Evolutionary conservation across 345 rosid species (phyloP), one percentile per base, ranked within the genome.

Genomic region (Eucalyptus tenuipes): DNA sequence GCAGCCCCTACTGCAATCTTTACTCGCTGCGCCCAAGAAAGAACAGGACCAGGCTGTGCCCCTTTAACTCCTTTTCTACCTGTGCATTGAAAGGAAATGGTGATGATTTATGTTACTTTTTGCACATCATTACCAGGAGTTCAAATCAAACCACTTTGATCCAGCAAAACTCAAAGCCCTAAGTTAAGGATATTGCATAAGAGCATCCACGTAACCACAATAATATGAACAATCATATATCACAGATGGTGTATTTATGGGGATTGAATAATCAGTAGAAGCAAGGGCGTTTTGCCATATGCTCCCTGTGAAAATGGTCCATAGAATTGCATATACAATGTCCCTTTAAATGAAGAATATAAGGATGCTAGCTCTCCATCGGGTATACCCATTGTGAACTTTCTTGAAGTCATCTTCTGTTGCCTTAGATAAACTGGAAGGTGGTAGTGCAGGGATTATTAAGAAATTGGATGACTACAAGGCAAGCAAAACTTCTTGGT

Each of bases 1-100:
- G 99, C 98, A 88, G 97, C 98, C 86, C 96, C 96, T 86, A 95
- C 96, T 86, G 99, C 99, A 89, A 96, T 96, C 92, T 96, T 96
- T 49, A 95, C 98, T 91, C 99, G 94, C 90, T 96, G 97, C n/a
- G 92, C 93, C 99, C 99, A 97, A 68, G 98, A 93, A 90, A 97
- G 93, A 75, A 96, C 93, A 44, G 96, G 93, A 92, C 99, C 98
- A 66, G 96, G 94, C 87, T 92, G 94, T 66, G 99, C 98, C 87
- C 99, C 99, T 93, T 95, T 96, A 27, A 93, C 94, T 68, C 99
- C 99, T 94, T 97, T 97, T 81, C 90, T 82, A 89, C 90, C 90
- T 89, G 85, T 89, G 85, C 50, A 87, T 45, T 33, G 37, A 17
- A 47, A 57, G 52, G 47, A 75, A 40, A 20, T 40, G 47, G 47